phyloP scores from a whole-genome alignment of 2,329 filamentous ascomycete genomes.

The Microsporum canis region DNA sequence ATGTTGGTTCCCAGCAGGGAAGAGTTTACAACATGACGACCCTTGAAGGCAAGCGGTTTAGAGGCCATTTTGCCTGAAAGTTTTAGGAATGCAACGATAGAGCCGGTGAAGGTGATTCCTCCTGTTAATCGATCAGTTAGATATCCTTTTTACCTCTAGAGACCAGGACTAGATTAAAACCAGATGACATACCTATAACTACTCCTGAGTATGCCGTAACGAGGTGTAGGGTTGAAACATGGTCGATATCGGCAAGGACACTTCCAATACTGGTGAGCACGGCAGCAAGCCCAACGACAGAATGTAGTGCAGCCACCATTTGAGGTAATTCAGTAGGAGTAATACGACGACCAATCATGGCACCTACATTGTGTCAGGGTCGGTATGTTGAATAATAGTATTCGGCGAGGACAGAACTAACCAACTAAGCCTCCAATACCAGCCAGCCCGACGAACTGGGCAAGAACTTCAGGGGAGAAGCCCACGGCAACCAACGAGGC shows the following conservation, averaged over 20 bases:
- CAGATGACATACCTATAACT: conserved; percentile 49
- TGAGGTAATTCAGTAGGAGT: conserved; percentile 81
- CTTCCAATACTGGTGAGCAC: conserved; percentile 82
- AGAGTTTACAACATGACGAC: conserved; percentile 63
- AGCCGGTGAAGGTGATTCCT: conserved; percentile 83
- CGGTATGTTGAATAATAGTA: no score
- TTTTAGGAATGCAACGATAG: conserved; percentile 80
- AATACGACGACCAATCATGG: conserved; percentile 72
- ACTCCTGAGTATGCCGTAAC: conserved; percentile 80
- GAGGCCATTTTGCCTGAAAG: conserved; percentile 74
- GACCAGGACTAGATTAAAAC: not conserved
- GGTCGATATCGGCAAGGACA: conserved; percentile 60
- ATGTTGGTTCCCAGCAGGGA: conserved; percentile 63
- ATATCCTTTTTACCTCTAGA: not conserved
- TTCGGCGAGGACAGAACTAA: conserved; percentile 18
- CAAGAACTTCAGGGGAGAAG: conserved; percentile 64
- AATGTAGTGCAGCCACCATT: conserved; percentile 79
- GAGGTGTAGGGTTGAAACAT: conserved; percentile 67
- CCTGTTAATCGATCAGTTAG: conserved; percentile 27
- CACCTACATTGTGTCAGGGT: conserved; percentile 33
- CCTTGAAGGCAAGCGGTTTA: conserved; percentile 59
- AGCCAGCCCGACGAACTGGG: conserved; percentile 69
- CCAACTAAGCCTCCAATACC: conserved; percentile 56
- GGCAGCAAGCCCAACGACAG: conserved; percentile 77
- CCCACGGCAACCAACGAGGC: conserved; percentile 73